Percentiles rank a stretch among this genome's conserved stretches.
These are phyloP conservation scores for Morella rubra DNA, from an alignment of 306 rosid species.

Conservation along the genomic window DNA sequence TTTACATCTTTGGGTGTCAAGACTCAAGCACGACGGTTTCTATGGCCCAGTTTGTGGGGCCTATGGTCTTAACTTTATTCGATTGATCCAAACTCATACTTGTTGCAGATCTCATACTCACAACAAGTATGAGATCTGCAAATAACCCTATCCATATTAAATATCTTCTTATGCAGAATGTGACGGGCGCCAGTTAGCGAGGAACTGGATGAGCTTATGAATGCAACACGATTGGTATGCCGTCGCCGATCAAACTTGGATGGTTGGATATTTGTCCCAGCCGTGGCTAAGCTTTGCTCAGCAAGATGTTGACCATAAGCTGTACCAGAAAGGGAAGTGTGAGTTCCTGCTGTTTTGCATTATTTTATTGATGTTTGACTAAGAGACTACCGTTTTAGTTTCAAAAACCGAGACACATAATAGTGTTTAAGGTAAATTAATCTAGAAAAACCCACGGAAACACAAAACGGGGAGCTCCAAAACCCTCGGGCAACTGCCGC, in stretches of 20 bases:
- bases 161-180: not conserved
- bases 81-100: too few relatives aligned
- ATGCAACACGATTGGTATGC: conserved; percentile 7
- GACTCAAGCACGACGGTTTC: not conserved
- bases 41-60: not conserved
- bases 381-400: not conserved
- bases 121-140: not conserved
- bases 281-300: conserved; percentile 4
- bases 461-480: not conserved
- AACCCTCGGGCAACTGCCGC: conserved; percentile 10
- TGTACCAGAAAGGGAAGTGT: not conserved
- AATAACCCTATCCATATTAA: not conserved
- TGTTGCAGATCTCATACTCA: too few relatives aligned
- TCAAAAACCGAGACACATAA: not conserved
- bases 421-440: not conserved
- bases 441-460: not conserved
- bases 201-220: conserved; percentile 7
- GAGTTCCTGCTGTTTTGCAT: not conserved
- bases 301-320: conserved; percentile 19
- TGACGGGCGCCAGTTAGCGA: not conserved
- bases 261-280: not conserved
- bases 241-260: not conserved
- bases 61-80: too few relatives aligned
- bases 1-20: not conserved
- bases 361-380: not conserved